Base-by-base conservation (phyloP, 208 protist species). In the Zelonia costaricensis region DNA sequence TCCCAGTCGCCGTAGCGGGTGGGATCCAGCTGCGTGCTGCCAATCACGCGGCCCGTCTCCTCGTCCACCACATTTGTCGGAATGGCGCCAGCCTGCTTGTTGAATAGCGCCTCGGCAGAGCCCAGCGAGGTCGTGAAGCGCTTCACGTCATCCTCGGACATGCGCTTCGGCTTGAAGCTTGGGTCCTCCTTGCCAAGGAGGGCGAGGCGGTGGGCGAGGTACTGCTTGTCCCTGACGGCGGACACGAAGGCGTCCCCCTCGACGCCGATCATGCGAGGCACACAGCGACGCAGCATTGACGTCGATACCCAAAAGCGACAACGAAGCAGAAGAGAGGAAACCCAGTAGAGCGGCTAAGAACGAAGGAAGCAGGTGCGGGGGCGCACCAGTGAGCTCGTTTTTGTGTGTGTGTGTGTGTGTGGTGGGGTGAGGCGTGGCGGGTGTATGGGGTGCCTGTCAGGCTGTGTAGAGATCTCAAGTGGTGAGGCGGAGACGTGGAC, bases 1-100 rank as follows among this genome's bases (percentile, higher is more conserved):
- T 95, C 90, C 86, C 90, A 95, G 59, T 95, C 90, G 8, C 90
- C 90, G 63, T 95, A 95, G 9, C 90, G 86, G 10, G 84, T 91
- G 4, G 90, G 90, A 49, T 92, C 78, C 10, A 59, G 84, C 69
- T 93, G 86, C 16, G 84, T 82, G 76, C 90, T 93, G 44, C 90
- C 90, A 39, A 95, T 83, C 7, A 91, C 84, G 6, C 76, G 75
- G 0, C 86, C 86, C 22, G 90, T 93, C 44, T 77, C 76, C 57
- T 95, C 90, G 44, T 95, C 86, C 20, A 95, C 90, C 2, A 95
- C 75, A 63, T 93, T 93, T 0, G 84, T 92, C 6, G 86, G 86
- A 31, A 88, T 74, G 18, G 82, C 62, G 12, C 86, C 86, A 0
- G 84, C 80, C 42, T 82, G 75, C 78, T 93, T 93, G 69, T 95